Evolutionary conservation across 371 early-diverging fungal species (phyloP).

Genomic region (Rhizopus delemar): DNA sequence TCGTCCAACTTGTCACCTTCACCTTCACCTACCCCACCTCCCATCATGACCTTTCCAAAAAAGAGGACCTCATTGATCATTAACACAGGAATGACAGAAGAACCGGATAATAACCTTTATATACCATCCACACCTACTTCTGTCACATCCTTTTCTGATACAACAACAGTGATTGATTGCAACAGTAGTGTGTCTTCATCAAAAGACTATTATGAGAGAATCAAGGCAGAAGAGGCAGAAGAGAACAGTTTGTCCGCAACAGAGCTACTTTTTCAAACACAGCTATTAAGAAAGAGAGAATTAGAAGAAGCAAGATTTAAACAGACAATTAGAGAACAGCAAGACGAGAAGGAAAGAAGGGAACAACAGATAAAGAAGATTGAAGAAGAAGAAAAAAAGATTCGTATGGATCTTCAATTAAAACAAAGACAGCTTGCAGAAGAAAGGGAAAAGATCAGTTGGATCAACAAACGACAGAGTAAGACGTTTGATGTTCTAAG

Average conservation of each 20-base stretch:
- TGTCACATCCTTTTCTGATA: slow-evolving; percentile 12
- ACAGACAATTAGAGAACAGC: slow-evolving; percentile 18
- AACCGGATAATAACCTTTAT: slow-evolving; percentile 8
- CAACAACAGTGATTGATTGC: background rate
- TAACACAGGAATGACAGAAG: slow-evolving; percentile 10
- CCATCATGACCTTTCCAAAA: slow-evolving; percentile 8
- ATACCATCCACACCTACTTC: slow-evolving; percentile 26
- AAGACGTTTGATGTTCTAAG: background rate
- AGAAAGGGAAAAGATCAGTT: background rate
- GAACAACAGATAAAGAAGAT: slow-evolving; percentile 10
- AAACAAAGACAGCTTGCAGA: slow-evolving; percentile 15
- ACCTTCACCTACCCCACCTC: slow-evolving; percentile 39
- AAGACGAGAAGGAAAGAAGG: slow-evolving; percentile 14
- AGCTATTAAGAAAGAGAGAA: slow-evolving; percentile 23
- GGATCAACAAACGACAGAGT: background rate
- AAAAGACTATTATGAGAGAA: slow-evolving; percentile 9
- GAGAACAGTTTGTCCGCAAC: slow-evolving; percentile 12
- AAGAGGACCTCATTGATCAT: slow-evolving; percentile 15
- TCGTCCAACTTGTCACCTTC: slow-evolving; percentile 31
- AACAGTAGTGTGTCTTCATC: slow-evolving; percentile 1
- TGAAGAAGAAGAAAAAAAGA: slow-evolving; percentile 8
- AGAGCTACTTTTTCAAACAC: slow-evolving; percentile 26
- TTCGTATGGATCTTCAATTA: slow-evolving; percentile 14
- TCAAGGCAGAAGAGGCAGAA: slow-evolving; percentile 16
- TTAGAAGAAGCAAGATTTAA: slow-evolving; percentile 27